phyloP scores from a whole-genome alignment of 345 rosid genomes.

The Eutrema japonicum region DNA sequence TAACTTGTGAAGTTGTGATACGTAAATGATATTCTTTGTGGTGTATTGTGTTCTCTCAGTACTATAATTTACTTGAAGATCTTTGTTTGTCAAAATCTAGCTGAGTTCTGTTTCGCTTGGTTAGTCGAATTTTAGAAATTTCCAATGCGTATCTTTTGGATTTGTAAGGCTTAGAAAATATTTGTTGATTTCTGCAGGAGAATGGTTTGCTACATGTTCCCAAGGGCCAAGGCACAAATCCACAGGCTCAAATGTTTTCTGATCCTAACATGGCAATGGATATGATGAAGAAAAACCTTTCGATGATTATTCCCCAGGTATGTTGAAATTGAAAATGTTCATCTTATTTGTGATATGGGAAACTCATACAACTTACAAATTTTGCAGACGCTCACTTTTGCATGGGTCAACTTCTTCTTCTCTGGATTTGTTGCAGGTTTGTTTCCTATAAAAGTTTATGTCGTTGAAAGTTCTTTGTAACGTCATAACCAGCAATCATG shows the following conservation, averaged over 20 bases:
- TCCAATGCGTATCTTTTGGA: neutral
- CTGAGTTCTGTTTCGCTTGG: neutral
- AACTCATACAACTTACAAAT: slow-evolving; percentile 39
- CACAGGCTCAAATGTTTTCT: slow-evolving; percentile 99
- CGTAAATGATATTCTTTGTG: too few species aligned
- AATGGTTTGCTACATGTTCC: slow-evolving; percentile 91
- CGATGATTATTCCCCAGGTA: slow-evolving; percentile 99
- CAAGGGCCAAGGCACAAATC: slow-evolving; percentile 74
- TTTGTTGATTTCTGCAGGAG: slow-evolving; percentile 58
- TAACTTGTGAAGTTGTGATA: too few species aligned
- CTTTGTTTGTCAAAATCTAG: neutral
- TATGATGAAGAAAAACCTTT: slow-evolving; percentile 99
- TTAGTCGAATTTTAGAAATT: too few species aligned
- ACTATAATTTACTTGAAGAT: neutral
- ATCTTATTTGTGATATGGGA: slow-evolving; percentile 7
- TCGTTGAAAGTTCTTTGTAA: neutral
- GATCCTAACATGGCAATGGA: slow-evolving; percentile 99
- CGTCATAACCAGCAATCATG: neutral
- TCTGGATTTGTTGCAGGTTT: slow-evolving; percentile 99
- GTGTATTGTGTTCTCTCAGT: neutral
- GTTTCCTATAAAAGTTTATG: neutral
- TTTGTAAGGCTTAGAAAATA: slow-evolving; percentile 2
- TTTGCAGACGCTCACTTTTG: slow-evolving; percentile 92
- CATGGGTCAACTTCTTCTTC: slow-evolving; percentile 99
- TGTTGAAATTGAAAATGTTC: neutral